phyloP scores from a whole-genome alignment of 1,284 basidiomycete genomes.

The Leccinum angustisporum region DNA sequence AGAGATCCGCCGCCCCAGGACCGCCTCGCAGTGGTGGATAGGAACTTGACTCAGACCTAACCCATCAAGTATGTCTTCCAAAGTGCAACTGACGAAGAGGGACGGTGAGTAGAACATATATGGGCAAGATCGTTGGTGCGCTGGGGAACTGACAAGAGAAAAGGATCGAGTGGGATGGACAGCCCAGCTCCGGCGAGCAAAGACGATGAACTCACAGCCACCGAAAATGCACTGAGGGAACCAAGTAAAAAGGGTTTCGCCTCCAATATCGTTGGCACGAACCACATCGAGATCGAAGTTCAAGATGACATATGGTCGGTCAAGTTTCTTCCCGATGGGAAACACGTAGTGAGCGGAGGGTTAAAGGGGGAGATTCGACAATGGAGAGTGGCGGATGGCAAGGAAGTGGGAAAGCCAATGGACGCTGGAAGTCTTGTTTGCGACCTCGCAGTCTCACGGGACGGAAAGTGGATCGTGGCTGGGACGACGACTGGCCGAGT shows the following conservation, averaged over 20 bases:
- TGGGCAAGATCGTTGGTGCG: background rate
- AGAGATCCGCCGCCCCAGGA: too few species aligned
- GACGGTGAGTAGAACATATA: background rate
- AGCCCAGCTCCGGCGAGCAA: background rate
- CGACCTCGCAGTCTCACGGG: background rate
- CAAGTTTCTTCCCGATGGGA: background rate
- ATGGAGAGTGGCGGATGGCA: background rate
- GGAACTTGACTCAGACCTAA: background rate
- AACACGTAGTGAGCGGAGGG: background rate
- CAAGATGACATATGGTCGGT: background rate
- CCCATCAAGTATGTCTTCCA: background rate
- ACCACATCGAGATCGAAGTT: background rate
- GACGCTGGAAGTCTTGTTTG: background rate
- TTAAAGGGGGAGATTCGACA: background rate
- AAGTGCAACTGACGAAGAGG: background rate
- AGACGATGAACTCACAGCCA: background rate
- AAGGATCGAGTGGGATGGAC: background rate
- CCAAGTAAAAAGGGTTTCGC: background rate
- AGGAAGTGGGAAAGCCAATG: background rate
- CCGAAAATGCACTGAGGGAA: background rate
- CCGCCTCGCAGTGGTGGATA: too few species aligned
- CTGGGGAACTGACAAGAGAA: background rate
- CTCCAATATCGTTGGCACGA: background rate
- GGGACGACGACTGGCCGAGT: background rate
- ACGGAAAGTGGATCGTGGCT: background rate